Base-by-base conservation (phyloP, 148 eudicot genomes). In the Rheum nobile region DNA sequence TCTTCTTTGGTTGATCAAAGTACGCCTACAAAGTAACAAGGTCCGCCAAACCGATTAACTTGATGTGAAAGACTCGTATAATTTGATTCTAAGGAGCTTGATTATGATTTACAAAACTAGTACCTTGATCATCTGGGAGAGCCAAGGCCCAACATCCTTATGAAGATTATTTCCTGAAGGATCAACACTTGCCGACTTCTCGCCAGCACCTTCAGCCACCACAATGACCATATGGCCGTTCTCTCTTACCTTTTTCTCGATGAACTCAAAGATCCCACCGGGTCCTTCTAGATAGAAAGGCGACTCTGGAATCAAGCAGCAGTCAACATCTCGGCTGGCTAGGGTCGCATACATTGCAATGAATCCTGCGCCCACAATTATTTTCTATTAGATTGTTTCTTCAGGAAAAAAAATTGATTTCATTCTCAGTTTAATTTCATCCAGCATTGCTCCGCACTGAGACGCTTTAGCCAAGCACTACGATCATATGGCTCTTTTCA, bases 301-400 rank as follows among this genome's bases (percentile, higher is more conserved):
- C 29, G 79, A 73, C 69, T 82, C 84, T 0, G 84, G 84, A 73
- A 82, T 82, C 77, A 82, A 76, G 76, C 84, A 82, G 37, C 81
- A 82, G 65, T 82, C 84, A n/a, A 79, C 84, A 71, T 82, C 84
- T 42, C 84, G 77, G 52, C 79, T 82, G 16, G 82, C 82, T 42
- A 82, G 72, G 32, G 84, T 73, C 24, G 84, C 81, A 78, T 75
- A 75, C 81, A 82, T 72, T 13, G 84, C 84, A 68, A 82, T 82
- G 47, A 69, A 69, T 38, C 72, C 72, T 69, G 72, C 71, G 31
- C 17, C 41, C 24, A 4, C 41, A 35, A 14, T 13, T 3, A 13
- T 34, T 34, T n/a, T 10, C 10, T 16, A 24, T 26, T 32, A 11
- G 32, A 52, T 52, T 19, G 26, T 50, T 50, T 26, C 67, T 28